These are phyloP conservation scores for Paraphoma sp. DNA, from an alignment of 2,329 filamentous ascomycete genomes.

Conservation along the genomic window DNA sequence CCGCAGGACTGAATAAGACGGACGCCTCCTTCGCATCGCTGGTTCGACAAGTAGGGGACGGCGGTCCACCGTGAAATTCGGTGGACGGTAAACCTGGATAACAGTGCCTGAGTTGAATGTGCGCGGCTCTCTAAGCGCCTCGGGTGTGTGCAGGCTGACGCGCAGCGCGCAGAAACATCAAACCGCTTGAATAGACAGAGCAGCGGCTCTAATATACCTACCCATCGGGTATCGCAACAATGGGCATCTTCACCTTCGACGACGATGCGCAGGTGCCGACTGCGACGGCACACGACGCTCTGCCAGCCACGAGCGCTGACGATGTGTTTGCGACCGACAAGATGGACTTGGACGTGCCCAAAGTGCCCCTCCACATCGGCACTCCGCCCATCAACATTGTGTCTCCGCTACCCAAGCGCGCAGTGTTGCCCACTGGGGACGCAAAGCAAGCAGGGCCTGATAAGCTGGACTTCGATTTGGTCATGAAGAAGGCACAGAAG, in stretches of 20 bases:
- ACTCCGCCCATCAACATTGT: constrained; percentile 47
- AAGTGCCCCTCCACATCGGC: constrained; percentile 31
- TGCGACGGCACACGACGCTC: constrained; percentile 14
- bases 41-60: constrained; percentile 56
- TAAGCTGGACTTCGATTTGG: constrained; percentile 47
- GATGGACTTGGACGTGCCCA: constrained; percentile 36
- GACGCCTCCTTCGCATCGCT: constrained; percentile 57
- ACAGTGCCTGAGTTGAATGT: constrained; percentile 31
- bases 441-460: constrained; percentile 34
- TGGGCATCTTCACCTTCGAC: constrained; percentile 47
- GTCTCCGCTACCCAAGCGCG: constrained; percentile 40
- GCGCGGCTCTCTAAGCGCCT: constrained; percentile 19
- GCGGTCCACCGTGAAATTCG: constrained; percentile 58
- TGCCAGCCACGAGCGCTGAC: constrained; percentile 13
- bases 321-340: constrained; percentile 24
- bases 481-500: constrained; percentile 48
- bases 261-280: constrained; percentile 35
- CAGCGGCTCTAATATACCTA: constrained; percentile 13
- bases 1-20: constrained; percentile 47
- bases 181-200: constrained; percentile 12
- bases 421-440: constrained; percentile 27
- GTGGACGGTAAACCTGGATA: constrained; percentile 57
- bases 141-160: constrained; percentile 29
- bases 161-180: constrained; percentile 29
- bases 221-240: constrained; percentile 17